These are phyloP conservation scores for Rosa lucieae DNA, from an alignment of 306 rosid species.

Conservation along the genomic window DNA sequence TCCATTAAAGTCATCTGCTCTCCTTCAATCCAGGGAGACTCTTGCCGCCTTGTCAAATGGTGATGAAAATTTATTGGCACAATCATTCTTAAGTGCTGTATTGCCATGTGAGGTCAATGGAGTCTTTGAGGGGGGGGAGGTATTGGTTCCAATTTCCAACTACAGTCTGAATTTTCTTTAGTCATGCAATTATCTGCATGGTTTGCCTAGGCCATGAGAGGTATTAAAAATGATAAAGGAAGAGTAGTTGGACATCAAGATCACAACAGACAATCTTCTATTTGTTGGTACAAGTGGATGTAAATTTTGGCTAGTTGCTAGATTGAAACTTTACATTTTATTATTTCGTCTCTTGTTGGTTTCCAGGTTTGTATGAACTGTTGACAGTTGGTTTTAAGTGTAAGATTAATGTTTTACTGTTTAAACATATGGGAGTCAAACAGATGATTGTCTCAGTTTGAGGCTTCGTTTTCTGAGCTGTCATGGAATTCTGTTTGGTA, in stretches of 20 bases:
- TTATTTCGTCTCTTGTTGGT: not conserved
- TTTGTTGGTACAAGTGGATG: not conserved
- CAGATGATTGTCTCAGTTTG: not conserved
- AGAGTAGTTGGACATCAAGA: not conserved
- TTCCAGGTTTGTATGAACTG: not conserved
- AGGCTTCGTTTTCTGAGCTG: not conserved
- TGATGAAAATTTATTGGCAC: not conserved
- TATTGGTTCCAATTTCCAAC: not conserved
- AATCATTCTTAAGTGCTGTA: not conserved
- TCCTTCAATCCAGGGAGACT: not conserved
- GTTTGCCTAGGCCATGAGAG: not conserved
- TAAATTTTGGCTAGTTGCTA: not conserved
- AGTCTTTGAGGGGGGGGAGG: not conserved
- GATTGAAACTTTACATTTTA: not conserved
- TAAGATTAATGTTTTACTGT: not conserved
- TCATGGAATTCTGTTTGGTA: not conserved
- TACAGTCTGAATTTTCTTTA: not conserved
- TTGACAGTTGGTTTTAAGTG: not conserved
- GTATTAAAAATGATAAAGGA: not conserved
- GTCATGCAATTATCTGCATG: not conserved
- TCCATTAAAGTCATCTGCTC: constrained; percentile 3
- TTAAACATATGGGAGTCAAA: not conserved
- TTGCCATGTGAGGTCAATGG: not conserved
- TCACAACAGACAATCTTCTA: not conserved
- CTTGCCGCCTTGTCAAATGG: not conserved